Conservation (phyloP, 1,284 basidiomycete genomes). For the Ustilago curta region DNA sequence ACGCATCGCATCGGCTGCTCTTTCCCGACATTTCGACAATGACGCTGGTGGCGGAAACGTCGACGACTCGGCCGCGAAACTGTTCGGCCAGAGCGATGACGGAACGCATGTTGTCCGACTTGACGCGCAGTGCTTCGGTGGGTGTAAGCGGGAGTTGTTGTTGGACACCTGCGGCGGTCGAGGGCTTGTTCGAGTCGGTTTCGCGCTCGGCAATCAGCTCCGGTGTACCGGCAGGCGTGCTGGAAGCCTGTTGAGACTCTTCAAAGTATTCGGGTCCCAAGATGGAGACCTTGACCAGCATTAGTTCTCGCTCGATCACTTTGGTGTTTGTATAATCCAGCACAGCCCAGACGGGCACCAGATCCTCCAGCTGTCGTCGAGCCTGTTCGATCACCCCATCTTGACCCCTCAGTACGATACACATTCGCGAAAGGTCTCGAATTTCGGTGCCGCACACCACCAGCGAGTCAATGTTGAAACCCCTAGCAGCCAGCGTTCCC, state of each 20-base stretch:
- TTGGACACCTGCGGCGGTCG: constrained; percentile 24
- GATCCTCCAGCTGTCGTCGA: constrained; percentile 66
- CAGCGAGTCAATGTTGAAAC: constrained; percentile 97
- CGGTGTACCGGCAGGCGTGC: constrained; percentile 30
- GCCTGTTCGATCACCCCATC: constrained; percentile 97
- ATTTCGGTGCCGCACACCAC: constrained; percentile 99
- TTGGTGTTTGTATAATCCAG: constrained; percentile 71
- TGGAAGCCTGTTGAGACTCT: constrained; percentile 50
- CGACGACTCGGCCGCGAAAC: constrained; percentile 92
- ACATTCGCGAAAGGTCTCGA: constrained; percentile 96
- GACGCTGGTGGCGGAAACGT: constrained; percentile 91
- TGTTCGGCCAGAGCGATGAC: constrained; percentile 86
- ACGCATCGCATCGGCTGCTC: constrained; percentile 89
- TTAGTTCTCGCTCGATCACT: constrained; percentile 83
- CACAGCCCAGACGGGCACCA: constrained; percentile 69
- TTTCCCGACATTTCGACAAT: constrained; percentile 97
- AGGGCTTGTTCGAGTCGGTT: constrained; percentile 23
- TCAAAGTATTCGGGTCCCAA: constrained; percentile 97
- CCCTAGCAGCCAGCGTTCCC: constrained; percentile 94
- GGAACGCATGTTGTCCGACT: constrained; percentile 88
- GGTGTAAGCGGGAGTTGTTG: constrained; percentile 73
- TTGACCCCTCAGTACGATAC: constrained; percentile 94
- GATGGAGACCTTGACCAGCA: constrained; percentile 92
- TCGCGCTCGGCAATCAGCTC: constrained; percentile 61
- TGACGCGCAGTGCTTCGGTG: constrained; percentile 85